Conservation (phyloP, 2,329 filamentous ascomycete genomes). For the Hypoxylon sp. region DNA sequence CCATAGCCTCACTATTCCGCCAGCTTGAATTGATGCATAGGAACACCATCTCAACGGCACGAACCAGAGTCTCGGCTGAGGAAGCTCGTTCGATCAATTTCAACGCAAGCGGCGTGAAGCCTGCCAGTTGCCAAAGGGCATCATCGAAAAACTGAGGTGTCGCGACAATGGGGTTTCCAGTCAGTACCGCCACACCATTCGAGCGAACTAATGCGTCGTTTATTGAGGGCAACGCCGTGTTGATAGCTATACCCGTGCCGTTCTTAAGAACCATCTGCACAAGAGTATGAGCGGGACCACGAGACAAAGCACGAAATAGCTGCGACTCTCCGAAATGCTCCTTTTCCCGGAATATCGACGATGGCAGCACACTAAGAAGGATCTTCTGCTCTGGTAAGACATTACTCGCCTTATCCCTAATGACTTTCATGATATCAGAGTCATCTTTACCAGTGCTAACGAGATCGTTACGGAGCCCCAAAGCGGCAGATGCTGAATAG, state of each 20-base stretch:
- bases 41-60: slow-evolving; percentile 87
- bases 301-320: slow-evolving; percentile 82
- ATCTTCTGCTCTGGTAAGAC: slow-evolving; percentile 87
- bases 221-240: slow-evolving; percentile 87
- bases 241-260: slow-evolving; percentile 85
- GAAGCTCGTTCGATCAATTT: slow-evolving; percentile 85
- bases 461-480: slow-evolving; percentile 92
- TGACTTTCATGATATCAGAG: slow-evolving; percentile 92
- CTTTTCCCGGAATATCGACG: slow-evolving; percentile 84
- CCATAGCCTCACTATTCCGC: slow-evolving; percentile 99
- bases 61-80: slow-evolving; percentile 77
- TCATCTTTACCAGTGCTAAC: slow-evolving; percentile 89
- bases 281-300: slow-evolving; percentile 76
- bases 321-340: slow-evolving; percentile 83
- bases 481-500: slow-evolving; percentile 89
- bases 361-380: slow-evolving; percentile 85
- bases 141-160: slow-evolving; percentile 90
- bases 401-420: slow-evolving; percentile 85
- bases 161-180: slow-evolving; percentile 85
- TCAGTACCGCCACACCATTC: slow-evolving; percentile 85
- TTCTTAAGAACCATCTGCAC: slow-evolving; percentile 79
- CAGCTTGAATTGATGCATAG: slow-evolving; percentile 90
- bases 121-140: slow-evolving; percentile 92
- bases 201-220: slow-evolving; percentile 88
- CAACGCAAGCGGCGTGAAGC: slow-evolving; percentile 86